phyloP scores from a whole-genome alignment of 106 monocot species.

The Agapanthus africanus region DNA sequence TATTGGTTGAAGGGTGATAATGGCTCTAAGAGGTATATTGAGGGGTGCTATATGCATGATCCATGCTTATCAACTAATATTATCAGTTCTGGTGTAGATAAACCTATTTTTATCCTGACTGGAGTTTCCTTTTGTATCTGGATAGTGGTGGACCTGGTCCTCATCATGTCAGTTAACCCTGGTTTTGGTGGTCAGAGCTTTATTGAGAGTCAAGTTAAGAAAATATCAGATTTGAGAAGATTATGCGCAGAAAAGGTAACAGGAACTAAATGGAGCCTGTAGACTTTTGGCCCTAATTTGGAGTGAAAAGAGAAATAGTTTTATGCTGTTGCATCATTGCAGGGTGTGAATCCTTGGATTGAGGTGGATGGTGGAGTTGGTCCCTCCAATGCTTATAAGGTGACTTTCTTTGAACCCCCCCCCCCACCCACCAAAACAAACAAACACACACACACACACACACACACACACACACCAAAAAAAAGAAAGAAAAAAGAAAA shows the following conservation, averaged over 20 bases:
- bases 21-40: too few species aligned
- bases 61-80: too few species aligned
- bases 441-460: too few species aligned
- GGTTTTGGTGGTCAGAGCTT: slow-evolving; percentile 98
- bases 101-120: neutral
- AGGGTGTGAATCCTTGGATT: slow-evolving; percentile 99
- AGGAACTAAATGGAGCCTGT: neutral
- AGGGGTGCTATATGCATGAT: too few species aligned
- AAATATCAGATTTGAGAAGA: slow-evolving; percentile 93
- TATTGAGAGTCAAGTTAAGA: slow-evolving; percentile 98
- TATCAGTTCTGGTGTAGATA: neutral
- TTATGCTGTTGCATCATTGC: slow-evolving; percentile 1
- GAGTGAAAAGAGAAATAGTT: neutral
- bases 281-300: neutral
- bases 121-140: slow-evolving; percentile 12
- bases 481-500: too few species aligned
- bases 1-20: too few species aligned
- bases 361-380: slow-evolving; percentile 95
- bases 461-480: too few species aligned
- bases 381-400: slow-evolving; percentile 95
- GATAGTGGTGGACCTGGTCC: slow-evolving; percentile 86
- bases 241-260: slow-evolving; percentile 82
- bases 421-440: too few species aligned
- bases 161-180: slow-evolving; percentile 99
- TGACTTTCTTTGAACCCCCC: slow-evolving; percentile 22